Percentiles rank a stretch among this genome's conserved stretches.
These are phyloP conservation scores for Colletotrichum tofieldiae DNA, from an alignment of 2,329 filamentous ascomycete species.

Conservation along the genomic window DNA sequence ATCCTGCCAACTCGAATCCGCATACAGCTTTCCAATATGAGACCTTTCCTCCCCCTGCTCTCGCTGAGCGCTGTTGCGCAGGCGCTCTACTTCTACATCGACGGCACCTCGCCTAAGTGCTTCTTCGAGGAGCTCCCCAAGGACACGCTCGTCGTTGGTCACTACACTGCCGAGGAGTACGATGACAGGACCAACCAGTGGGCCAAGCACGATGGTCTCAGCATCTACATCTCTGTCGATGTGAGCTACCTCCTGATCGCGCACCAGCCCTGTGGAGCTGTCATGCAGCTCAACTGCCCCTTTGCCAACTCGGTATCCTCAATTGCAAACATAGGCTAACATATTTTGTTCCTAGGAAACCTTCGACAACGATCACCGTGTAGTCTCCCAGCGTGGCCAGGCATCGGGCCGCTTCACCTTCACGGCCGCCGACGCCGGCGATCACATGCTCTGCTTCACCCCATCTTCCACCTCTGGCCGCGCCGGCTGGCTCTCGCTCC, in stretches of 20 bases:
- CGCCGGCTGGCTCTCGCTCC: conserved; percentile 79
- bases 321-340: conserved; percentile 33
- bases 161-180: conserved; percentile 90
- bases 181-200: conserved; percentile 79
- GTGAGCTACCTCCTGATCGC: conserved; percentile 59
- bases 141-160: conserved; percentile 95
- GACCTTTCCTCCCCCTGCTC: conserved; percentile 75
- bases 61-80: conserved; percentile 77
- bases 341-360: conserved; percentile 74
- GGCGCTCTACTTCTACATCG: conserved; percentile 96
- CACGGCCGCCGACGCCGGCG: conserved; percentile 92
- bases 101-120: conserved; percentile 88
- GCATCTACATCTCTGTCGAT: conserved; percentile 93
- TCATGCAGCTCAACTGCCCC: neutral
- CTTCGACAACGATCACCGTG: conserved; percentile 98
- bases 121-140: conserved; percentile 99
- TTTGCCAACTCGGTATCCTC: neutral
- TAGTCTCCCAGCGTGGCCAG: conserved; percentile 87
- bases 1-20: conserved; percentile 4
- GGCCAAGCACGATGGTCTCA: conserved; percentile 80
- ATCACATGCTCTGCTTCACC: conserved; percentile 96
- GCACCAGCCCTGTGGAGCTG: conserved; percentile 3
- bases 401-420: conserved; percentile 92
- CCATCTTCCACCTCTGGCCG: conserved; percentile 81
- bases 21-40: conserved; percentile 61